A percentile compares a stretch with the other conserved stretches of the same genome.
Conservation (phyloP, 2,329 filamentous ascomycete species). For the Cladosporium sp. region DNA sequence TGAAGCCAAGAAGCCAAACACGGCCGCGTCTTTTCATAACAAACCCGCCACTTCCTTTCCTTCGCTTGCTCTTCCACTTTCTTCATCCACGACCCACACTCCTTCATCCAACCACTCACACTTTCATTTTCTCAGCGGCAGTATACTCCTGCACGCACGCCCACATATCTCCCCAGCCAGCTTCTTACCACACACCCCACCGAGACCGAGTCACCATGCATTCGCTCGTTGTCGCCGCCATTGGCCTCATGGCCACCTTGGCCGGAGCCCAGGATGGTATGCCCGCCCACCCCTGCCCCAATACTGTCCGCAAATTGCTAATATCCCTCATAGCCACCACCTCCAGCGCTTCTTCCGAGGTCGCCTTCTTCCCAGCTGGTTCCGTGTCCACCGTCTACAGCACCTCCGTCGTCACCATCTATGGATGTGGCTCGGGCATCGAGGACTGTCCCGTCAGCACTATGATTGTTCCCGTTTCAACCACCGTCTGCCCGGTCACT, state of each 20-base stretch:
- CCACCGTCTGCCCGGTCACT: slow-evolving; percentile 47
- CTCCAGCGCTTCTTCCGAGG: slow-evolving; percentile 3
- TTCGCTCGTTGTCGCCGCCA: background rate
- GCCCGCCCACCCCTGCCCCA: background rate
- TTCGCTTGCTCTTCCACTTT: background rate
- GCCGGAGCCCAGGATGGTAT: background rate
- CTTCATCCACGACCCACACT: background rate
- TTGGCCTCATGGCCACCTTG: slow-evolving; percentile 3
- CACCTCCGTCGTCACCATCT: slow-evolving; percentile 46
- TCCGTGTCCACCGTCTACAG: slow-evolving; percentile 40
- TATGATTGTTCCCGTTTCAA: slow-evolving; percentile 42
- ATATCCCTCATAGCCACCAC: background rate
- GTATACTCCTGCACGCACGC: slow-evolving; percentile 3
- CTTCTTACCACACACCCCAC: background rate
- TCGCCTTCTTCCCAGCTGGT: slow-evolving; percentile 31
- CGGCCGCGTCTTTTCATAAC: background rate
- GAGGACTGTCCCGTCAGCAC: slow-evolving; percentile 45
- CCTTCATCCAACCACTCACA: slow-evolving; percentile 10
- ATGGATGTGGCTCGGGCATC: slow-evolving; percentile 41
- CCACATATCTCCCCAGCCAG: background rate
- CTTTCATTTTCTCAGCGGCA: background rate
- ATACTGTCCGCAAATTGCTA: background rate
- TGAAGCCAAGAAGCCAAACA: too few relatives aligned
- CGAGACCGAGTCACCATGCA: slow-evolving; percentile 4
- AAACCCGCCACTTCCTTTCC: background rate